Evolutionary conservation across 2,329 filamentous ascomycete species (phyloP).

Genomic region (Penicillium sp.): DNA sequence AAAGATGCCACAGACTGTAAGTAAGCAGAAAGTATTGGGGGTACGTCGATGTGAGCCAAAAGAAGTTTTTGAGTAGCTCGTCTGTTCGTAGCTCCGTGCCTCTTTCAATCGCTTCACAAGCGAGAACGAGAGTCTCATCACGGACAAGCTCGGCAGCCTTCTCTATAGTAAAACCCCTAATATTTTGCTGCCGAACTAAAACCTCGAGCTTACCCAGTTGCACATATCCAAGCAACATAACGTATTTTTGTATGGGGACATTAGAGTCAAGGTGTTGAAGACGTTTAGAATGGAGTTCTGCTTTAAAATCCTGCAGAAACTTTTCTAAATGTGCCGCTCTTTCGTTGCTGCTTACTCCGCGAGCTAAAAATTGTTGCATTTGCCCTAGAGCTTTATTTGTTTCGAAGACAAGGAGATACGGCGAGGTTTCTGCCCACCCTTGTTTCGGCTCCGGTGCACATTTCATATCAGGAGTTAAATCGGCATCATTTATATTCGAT

Average conservation of each 20-base stretch:
- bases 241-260: slow-evolving; percentile 40
- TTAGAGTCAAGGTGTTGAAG: slow-evolving; percentile 50
- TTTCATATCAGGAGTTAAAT: slow-evolving; percentile 49
- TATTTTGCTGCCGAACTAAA: slow-evolving; percentile 27
- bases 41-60: slow-evolving; percentile 34
- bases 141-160: slow-evolving; percentile 15
- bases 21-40: slow-evolving; percentile 41
- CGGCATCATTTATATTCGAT: slow-evolving; percentile 53
- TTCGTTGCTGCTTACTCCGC: slow-evolving; percentile 15
- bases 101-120: slow-evolving; percentile 31
- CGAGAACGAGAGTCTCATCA: slow-evolving; percentile 32
- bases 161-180: slow-evolving; percentile 9
- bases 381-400: slow-evolving; percentile 46
- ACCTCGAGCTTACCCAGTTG: slow-evolving; percentile 34
- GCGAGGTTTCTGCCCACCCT: slow-evolving; percentile 56
- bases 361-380: slow-evolving; percentile 41
- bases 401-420: slow-evolving; percentile 51
- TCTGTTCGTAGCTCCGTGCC: slow-evolving; percentile 26
- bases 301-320: slow-evolving; percentile 41
- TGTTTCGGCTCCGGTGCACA: slow-evolving; percentile 45
- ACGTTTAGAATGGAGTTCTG: slow-evolving; percentile 47
- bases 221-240: slow-evolving; percentile 21
- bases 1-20: slow-evolving; percentile 41
- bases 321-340: slow-evolving; percentile 39
- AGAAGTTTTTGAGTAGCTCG: slow-evolving; percentile 34